Base-by-base conservation (phyloP, 208 protist genomes). In the Kentomonas sorsogonicus region DNA sequence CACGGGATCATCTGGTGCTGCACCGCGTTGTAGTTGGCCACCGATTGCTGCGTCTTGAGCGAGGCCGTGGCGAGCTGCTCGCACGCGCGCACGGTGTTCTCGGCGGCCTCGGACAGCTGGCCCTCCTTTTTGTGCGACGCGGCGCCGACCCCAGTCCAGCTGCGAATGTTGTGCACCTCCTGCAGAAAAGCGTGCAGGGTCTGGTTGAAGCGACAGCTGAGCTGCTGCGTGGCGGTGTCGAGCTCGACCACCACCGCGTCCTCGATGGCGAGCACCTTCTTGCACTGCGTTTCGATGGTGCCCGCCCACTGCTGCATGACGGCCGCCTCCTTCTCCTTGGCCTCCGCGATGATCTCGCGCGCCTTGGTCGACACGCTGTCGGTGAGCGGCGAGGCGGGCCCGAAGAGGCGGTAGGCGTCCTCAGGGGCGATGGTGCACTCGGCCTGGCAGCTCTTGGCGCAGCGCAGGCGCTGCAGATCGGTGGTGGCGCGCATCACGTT, bases 1-100 rank as follows among this genome's bases (percentile, higher is more conserved):
- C 79, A 90, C 0, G 69, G 82, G 16, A 95, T 58, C 22, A 86
- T 74, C 61, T 93, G 83, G 20, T 69, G 74, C 18, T 84, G 63
- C 2, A 93, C 79, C 10, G 79, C 89, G 60, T 93, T 95, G 76
- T 86, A 89, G 67, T 91, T 93, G 34, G 69, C 74, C 10, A 92
- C 79, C 41, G 78, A 74, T 54, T 91, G 86, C 70, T 86, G 87
- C 34, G 69, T 91, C 16, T 77, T 72, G 23, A 76, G 59, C 1
- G 74, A 66, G 1, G 78, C 80, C 0, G 62, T 45, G 33, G 75
- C 39, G 18, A 95, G 69, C 30, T 77, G 60, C 63, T 81, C 76
- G 56, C 80, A 86, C 7, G 77, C 80, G 3, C 65, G 40, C 25
- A 84, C 75, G 38, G 72, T 66, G 50, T 74, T 78, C 54, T 78